Evolutionary conservation across 2,329 filamentous ascomycete genomes (phyloP).

Genomic region (Xylaria multiplex): DNA sequence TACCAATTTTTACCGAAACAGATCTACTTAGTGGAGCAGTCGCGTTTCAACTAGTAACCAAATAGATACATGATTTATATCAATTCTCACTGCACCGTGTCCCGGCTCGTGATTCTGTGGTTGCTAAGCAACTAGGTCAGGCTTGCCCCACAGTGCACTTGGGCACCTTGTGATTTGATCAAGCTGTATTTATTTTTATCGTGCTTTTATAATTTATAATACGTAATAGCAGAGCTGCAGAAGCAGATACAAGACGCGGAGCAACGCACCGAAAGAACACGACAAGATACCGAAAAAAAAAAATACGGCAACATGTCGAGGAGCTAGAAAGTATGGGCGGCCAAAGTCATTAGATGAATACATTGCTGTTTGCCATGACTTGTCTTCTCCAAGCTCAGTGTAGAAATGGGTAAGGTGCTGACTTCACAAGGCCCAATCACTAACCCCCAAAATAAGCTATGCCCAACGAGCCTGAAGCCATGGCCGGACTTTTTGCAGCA

Average conservation of each 20-base stretch:
- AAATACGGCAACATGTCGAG: constrained; percentile 7
- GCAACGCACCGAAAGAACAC: neutral
- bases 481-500: constrained; percentile 47
- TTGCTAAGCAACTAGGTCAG: too few relatives aligned
- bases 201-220: neutral
- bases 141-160: too few relatives aligned
- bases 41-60: too few relatives aligned
- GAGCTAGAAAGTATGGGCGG: constrained; percentile 40
- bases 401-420: constrained; percentile 42
- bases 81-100: too few relatives aligned
- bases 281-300: neutral
- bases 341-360: constrained; percentile 49
- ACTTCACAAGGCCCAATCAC: constrained; percentile 46
- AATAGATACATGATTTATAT: too few relatives aligned
- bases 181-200: neutral
- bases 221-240: constrained; percentile 19
- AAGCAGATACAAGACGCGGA: constrained; percentile 15
- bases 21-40: too few relatives aligned
- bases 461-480: constrained; percentile 44
- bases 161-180: neutral
- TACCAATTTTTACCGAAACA: too few relatives aligned
- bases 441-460: constrained; percentile 47
- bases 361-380: constrained; percentile 46
- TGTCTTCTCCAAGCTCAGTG: constrained; percentile 41
- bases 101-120: too few relatives aligned